Evolutionary conservation across 2,329 filamentous ascomycete species (phyloP).

Genomic region (Colletotrichum chlorophyti): DNA sequence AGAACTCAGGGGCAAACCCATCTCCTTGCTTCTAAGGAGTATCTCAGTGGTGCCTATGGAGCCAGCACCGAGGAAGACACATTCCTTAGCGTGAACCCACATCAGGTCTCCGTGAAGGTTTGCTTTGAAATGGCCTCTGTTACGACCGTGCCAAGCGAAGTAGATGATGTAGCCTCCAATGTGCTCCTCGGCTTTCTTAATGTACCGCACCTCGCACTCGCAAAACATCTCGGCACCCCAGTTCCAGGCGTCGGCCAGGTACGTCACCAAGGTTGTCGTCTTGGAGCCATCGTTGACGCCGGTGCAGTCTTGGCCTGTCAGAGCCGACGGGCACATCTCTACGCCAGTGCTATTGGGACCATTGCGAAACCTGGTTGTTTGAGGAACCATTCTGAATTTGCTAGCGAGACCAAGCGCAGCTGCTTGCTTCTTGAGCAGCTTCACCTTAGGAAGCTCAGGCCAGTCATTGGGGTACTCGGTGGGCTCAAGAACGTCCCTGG

Average conservation of each 20-base stretch:
- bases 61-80: conserved; percentile 72
- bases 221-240: conserved; percentile 77
- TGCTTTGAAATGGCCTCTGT: conserved; percentile 60
- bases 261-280: conserved; percentile 70
- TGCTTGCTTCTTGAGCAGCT: conserved; percentile 64
- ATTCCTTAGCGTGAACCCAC: conserved; percentile 71
- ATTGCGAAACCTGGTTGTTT: conserved; percentile 68
- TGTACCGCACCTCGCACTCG: conserved; percentile 69
- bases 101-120: conserved; percentile 65
- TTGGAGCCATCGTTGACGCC: conserved; percentile 74
- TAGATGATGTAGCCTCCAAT: conserved; percentile 67
- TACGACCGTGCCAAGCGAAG: conserved; percentile 69
- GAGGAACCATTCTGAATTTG: conserved; percentile 62
- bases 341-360: conserved; percentile 70
- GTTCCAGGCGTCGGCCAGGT: conserved; percentile 74
- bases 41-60: conserved; percentile 72
- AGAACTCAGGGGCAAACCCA: conserved; percentile 64
- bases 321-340: conserved; percentile 64
- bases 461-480: conserved; percentile 62
- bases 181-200: conserved; percentile 56
- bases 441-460: conserved; percentile 64
- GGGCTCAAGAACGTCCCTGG: conserved; percentile 63
- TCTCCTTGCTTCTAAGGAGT: conserved; percentile 63
- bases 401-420: conserved; percentile 54
- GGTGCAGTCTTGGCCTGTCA: conserved; percentile 68